These are phyloP conservation scores for Ormosia emarginata DNA, from an alignment of 306 rosid genomes.

Conservation along the genomic window DNA sequence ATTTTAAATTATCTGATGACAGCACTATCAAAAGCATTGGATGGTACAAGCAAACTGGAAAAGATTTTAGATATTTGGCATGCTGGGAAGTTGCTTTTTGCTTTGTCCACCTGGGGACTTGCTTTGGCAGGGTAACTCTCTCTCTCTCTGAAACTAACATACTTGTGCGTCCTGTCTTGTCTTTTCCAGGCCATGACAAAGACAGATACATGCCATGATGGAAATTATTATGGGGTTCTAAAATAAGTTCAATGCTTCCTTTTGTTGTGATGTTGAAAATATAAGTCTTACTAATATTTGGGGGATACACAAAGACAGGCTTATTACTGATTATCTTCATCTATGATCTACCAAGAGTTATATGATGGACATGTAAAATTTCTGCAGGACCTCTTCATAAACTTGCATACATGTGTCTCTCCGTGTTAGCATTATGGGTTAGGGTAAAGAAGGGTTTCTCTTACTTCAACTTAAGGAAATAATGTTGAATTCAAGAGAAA, in stretches of 20 bases:
- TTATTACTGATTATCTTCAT: not conserved
- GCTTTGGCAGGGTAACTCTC: conserved; percentile 76
- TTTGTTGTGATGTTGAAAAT: not conserved
- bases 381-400: not conserved
- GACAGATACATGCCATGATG: not conserved
- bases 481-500: not conserved
- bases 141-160: not conserved
- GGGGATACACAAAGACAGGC: not conserved
- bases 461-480: not conserved
- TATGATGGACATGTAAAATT: not conserved
- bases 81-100: conserved; percentile 80
- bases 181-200: not conserved
- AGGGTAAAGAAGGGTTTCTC: not conserved
- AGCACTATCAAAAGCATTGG: conserved; percentile 72
- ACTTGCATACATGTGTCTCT: not conserved
- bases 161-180: not conserved
- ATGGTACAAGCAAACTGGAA: conserved; percentile 65
- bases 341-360: not conserved
- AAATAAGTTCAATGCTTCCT: not conserved
- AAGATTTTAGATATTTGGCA: conserved; percentile 67
- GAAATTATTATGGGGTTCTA: not conserved
- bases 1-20: conserved; percentile 30
- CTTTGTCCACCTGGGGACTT: conserved; percentile 95
- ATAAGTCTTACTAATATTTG: not conserved
- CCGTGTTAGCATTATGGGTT: not conserved